phyloP scores from a whole-genome alignment of 2,329 filamentous ascomycete species.

The Monilinia polystroma region DNA sequence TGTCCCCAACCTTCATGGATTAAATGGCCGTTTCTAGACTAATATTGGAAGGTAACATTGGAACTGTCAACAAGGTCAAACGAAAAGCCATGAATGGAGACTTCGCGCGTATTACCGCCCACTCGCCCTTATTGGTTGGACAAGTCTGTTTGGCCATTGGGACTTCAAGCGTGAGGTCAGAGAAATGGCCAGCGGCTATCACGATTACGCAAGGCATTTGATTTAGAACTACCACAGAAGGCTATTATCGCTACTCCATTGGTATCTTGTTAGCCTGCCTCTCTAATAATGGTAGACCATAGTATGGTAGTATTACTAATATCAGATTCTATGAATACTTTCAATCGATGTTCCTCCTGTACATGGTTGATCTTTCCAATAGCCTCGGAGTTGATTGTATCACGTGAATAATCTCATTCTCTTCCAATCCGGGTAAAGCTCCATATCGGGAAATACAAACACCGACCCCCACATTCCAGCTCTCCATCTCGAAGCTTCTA shows the following conservation, averaged over 20 bases:
- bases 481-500: conserved; percentile 21
- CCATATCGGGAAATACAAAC: conserved; percentile 8
- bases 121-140: not conserved
- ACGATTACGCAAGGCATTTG: not conserved
- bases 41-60: conserved; percentile 35
- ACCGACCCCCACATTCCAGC: conserved; percentile 24
- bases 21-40: not conserved
- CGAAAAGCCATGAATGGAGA: conserved; percentile 23
- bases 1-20: not conserved
- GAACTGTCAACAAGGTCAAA: conserved; percentile 37
- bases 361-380: no score
- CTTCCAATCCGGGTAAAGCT: conserved; percentile 15
- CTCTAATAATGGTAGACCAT: conserved; percentile 1
- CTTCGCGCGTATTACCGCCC: not conserved
- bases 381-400: not conserved
- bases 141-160: not conserved
- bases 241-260: no score
- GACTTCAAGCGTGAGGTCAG: not conserved
- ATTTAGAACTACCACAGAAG: no score
- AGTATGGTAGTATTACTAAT: no score
- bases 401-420: conserved; percentile 15
- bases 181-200: not conserved
- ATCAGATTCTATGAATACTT: not conserved
- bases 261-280: no score
- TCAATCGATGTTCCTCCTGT: no score